Evolutionary conservation across 805 yeast species (phyloP).

Genomic region (Lipomyces sp.): DNA sequence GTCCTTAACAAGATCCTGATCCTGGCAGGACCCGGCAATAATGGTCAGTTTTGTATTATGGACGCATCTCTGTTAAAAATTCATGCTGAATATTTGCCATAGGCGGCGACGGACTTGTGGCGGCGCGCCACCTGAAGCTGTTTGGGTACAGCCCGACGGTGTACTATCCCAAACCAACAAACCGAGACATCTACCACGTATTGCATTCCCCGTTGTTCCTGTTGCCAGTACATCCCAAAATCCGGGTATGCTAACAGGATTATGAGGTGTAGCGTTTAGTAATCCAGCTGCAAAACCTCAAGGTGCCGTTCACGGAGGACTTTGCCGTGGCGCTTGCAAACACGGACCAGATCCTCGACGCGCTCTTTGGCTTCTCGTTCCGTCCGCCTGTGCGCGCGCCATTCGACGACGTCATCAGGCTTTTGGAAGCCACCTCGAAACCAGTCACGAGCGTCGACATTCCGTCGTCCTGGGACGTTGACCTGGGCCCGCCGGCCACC

Average conservation of each 20-base stretch:
- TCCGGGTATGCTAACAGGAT: too few relatives aligned
- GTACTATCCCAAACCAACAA: constrained; percentile 71
- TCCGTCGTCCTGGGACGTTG: constrained; percentile 98
- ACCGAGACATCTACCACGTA: constrained; percentile 41
- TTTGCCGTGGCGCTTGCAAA: constrained; percentile 39
- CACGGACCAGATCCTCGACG: constrained; percentile 62
- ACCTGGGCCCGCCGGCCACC: constrained; percentile 63
- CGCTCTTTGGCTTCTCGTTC: constrained; percentile 91
- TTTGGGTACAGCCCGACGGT: constrained; percentile 76
- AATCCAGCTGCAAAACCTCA: constrained; percentile 63
- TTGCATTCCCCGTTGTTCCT: background rate
- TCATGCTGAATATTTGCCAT: background rate
- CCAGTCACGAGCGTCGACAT: constrained; percentile 83
- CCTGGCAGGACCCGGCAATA: constrained; percentile 93
- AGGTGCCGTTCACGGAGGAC: constrained; percentile 54
- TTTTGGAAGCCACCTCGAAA: constrained; percentile 42
- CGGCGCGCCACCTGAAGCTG: constrained; percentile 82
- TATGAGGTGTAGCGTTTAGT: constrained; percentile 55
- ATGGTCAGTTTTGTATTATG: constrained; percentile 42
- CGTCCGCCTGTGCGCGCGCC: constrained; percentile 83
- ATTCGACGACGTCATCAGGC: constrained; percentile 50
- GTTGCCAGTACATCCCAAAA: too few relatives aligned
- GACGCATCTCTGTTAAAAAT: background rate
- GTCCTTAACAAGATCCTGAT: constrained; percentile 52
- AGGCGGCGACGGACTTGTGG: constrained; percentile 94